A percentile compares a stretch with the other conserved stretches of the same genome.
phyloP scores from a whole-genome alignment of 192 early-diverging fungal species.

The Mortierella alpina region DNA sequence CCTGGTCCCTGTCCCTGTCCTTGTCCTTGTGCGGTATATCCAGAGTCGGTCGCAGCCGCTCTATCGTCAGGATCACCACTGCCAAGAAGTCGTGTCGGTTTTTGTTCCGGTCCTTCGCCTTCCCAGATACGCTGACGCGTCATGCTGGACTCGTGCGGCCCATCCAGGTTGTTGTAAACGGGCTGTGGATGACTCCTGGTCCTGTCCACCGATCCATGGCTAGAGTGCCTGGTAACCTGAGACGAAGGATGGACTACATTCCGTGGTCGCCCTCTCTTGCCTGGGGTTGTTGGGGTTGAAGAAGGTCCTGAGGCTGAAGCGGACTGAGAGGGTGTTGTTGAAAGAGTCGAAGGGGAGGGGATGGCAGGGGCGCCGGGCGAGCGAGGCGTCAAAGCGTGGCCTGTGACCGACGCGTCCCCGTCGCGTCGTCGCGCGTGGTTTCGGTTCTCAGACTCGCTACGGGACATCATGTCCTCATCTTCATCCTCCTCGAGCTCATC shows the following conservation, averaged over 20 bases:
- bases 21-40: too few species aligned
- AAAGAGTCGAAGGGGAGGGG: constrained; percentile 16
- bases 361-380: constrained; percentile 6
- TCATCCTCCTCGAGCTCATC: constrained; percentile 43
- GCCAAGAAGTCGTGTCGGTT: background rate
- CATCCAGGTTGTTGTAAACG: background rate
- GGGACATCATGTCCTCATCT: constrained; percentile 31
- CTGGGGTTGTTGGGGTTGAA: constrained; percentile 17
- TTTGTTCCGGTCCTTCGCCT: constrained; percentile 3
- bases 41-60: too few species aligned
- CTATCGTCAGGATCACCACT: constrained; percentile 1
- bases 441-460: constrained; percentile 33
- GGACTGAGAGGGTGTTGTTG: constrained; percentile 15
- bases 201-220: constrained; percentile 15
- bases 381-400: background rate
- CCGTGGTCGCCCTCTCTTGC: constrained; percentile 46
- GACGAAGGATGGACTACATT: constrained; percentile 12
- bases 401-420: background rate
- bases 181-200: background rate
- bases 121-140: background rate
- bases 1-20: background rate
- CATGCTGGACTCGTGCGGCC: background rate
- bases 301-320: constrained; percentile 1
- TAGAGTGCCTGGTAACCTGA: constrained; percentile 13
- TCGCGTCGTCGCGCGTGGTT: too few species aligned